phyloP scores from a whole-genome alignment of 352 stramenopile species.

The Phytophthora fragariae region DNA sequence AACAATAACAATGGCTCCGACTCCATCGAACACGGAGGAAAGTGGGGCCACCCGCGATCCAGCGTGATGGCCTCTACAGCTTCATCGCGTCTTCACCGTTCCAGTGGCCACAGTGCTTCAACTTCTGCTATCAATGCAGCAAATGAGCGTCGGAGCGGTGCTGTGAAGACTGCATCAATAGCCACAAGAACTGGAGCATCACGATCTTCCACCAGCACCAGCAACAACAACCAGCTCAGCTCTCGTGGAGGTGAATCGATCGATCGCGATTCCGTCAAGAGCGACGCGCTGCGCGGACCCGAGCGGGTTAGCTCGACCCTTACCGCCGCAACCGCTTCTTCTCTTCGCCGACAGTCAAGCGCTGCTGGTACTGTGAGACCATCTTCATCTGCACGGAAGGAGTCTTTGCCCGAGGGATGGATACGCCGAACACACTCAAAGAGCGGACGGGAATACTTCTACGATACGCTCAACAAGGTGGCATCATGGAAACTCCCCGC shows the following conservation, averaged over 20 bases:
- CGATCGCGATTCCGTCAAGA: conserved; percentile 41
- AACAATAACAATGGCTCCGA: conserved; percentile 53
- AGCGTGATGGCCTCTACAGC: conserved; percentile 32
- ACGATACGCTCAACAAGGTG: conserved; percentile 76
- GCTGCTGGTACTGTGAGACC: conserved; percentile 15
- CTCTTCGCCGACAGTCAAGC: conserved; percentile 26
- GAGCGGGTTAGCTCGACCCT: conserved; percentile 38
- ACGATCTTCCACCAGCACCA: conserved; percentile 16
- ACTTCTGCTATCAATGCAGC: conserved; percentile 42
- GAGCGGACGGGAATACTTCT: conserved; percentile 77
- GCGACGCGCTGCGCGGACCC: conserved; percentile 33
- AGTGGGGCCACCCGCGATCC: conserved; percentile 58
- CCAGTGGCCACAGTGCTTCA: conserved; percentile 36
- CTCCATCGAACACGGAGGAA: conserved; percentile 45
- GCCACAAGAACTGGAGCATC: conserved; percentile 23
- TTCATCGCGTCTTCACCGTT: conserved; percentile 48
- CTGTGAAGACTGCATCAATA: conserved; percentile 35
- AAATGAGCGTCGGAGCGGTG: conserved; percentile 21
- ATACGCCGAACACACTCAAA: conserved; percentile 79
- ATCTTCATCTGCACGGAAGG: conserved; percentile 42
- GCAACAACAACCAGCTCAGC: conserved; percentile 44
- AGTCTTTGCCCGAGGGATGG: conserved; percentile 71
- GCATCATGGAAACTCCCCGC: conserved; percentile 75
- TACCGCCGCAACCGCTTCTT: conserved; percentile 33
- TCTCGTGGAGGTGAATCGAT: conserved; percentile 30